These are phyloP conservation scores for Fomitopsis schrenkii DNA, from an alignment of 1,284 basidiomycete genomes.

Conservation along the genomic window DNA sequence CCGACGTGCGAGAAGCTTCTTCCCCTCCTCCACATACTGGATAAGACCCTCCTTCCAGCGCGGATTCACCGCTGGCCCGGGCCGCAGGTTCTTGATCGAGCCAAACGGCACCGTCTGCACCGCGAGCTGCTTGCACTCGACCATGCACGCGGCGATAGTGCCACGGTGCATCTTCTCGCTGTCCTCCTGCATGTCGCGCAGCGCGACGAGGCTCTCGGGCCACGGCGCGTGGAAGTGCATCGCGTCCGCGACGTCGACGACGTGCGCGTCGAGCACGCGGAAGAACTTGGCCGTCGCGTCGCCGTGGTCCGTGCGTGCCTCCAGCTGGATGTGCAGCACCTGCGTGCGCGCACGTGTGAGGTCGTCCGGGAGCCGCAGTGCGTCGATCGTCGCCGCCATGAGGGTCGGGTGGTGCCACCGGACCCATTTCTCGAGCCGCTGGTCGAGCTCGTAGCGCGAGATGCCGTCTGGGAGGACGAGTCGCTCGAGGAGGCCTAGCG, in stretches of 20 bases:
- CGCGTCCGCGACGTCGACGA: constrained; percentile 17
- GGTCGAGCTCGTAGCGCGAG: constrained; percentile 23
- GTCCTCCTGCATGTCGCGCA: constrained; percentile 19
- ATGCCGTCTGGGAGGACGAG: constrained; percentile 21
- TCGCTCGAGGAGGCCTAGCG: constrained; percentile 13
- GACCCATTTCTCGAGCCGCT: constrained; percentile 27
- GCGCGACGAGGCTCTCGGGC: constrained; percentile 19
- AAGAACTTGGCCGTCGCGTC: constrained; percentile 19
- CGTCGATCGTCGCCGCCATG: constrained; percentile 23
- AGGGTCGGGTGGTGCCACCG: constrained; percentile 22
- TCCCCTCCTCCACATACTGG: constrained; percentile 16
- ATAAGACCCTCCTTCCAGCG: constrained; percentile 21
- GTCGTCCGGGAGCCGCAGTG: constrained; percentile 17
- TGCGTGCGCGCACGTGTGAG: constrained; percentile 18
- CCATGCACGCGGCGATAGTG: constrained; percentile 19
- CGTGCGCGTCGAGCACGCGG: constrained; percentile 16
- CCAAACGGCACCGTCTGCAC: constrained; percentile 27
- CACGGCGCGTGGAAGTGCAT: constrained; percentile 16
- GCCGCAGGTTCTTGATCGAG: constrained; percentile 14
- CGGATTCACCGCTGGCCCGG: not conserved
- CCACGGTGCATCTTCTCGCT: constrained; percentile 14
- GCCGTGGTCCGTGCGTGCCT: constrained; percentile 18
- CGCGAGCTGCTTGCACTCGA: constrained; percentile 21
- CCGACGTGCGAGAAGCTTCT: not conserved
- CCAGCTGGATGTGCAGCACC: constrained; percentile 19